Base-by-base conservation (phyloP, 352 stramenopile species). In the Pythium chondricola region DNA sequence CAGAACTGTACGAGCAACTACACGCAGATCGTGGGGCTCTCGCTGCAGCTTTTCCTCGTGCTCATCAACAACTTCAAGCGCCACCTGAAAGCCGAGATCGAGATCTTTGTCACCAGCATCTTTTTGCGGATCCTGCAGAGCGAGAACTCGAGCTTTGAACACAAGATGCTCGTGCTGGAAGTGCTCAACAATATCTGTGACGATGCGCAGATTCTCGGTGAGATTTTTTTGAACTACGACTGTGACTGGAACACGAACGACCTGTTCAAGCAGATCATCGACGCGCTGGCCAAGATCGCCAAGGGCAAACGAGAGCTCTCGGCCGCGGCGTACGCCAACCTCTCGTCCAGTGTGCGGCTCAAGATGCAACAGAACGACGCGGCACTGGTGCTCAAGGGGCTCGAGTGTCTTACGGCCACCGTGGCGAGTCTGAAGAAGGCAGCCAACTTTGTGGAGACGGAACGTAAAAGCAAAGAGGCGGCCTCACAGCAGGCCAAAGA, bases 161-260 rank as follows among this genome's bases (percentile, higher is more conserved):
- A 99, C 74, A 99, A 99, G 60, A 72, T 95, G 53, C 65, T 99
- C 6, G 96, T 99, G 24, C 72, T 99, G 3, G 93, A 99, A 68
- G 85, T 95, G n/a, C 81, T 99, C 18, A 83, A 92, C 39, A 84
- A 89, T 9, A 83, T 99, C 9, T 98, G 94, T 65, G 79, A 94
- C 35, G 96, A 99, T 67, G 81, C 94, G 27, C 64, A 84, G 32
- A 88, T 96, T 16, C 70, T 99, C 3, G 88, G 97, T 1, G 96
- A 99, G 61, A 91, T 99, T 38, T 99, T 99, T 59, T 70, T 99
- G 18, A 99, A 99, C 61, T 99, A 99, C 71, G 97, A 99, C 63
- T 99, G 96, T 58, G 97, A 99, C 65, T 96, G 97, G 67, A 91
- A 98, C 71, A 88, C 71, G 2, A 94, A 96, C 26, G 93, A 98